phyloP scores from a whole-genome alignment of 805 yeast species.

The Candida boleticola region DNA sequence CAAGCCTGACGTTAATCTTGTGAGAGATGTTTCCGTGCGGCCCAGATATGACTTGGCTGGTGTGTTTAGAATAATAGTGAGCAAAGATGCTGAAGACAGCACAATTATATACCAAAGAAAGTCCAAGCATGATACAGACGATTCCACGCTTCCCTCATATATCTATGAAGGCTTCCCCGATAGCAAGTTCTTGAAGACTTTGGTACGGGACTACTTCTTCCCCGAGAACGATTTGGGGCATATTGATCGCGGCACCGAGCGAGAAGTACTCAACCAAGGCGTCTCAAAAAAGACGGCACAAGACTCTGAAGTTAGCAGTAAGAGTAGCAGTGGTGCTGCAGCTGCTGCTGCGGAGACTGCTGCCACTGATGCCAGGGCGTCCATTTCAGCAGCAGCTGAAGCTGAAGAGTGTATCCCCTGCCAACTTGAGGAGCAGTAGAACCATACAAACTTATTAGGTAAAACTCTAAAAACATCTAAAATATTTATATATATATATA shows the following conservation, averaged over 20 bases:
- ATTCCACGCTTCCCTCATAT: conserved; percentile 20
- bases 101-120: conserved; percentile 49
- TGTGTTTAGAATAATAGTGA: conserved; percentile 19
- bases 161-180: conserved; percentile 81
- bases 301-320: conserved; percentile 15
- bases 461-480: no score
- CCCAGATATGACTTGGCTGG: conserved; percentile 25
- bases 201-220: conserved; percentile 56
- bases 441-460: no score
- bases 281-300: no score
- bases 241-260: conserved; percentile 39
- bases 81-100: conserved; percentile 2
- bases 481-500: no score
- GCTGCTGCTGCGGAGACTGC: conserved; percentile 10
- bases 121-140: conserved; percentile 36
- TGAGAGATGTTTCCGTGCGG: conserved; percentile 44
- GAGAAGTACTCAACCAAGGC: conserved; percentile 1
- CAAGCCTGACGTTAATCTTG: conserved; percentile 26
- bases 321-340: conserved; percentile 11
- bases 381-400: neutral
- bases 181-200: conserved; percentile 70
- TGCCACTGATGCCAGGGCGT: neutral
- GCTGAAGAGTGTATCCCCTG: neutral
- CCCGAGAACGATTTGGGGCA: conserved; percentile 63
- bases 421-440: no score